A percentile compares a stretch with the other conserved stretches of the same genome.
These are phyloP conservation scores for Fusarium palustre DNA, from an alignment of 2,329 filamentous ascomycete species.

Conservation along the genomic window DNA sequence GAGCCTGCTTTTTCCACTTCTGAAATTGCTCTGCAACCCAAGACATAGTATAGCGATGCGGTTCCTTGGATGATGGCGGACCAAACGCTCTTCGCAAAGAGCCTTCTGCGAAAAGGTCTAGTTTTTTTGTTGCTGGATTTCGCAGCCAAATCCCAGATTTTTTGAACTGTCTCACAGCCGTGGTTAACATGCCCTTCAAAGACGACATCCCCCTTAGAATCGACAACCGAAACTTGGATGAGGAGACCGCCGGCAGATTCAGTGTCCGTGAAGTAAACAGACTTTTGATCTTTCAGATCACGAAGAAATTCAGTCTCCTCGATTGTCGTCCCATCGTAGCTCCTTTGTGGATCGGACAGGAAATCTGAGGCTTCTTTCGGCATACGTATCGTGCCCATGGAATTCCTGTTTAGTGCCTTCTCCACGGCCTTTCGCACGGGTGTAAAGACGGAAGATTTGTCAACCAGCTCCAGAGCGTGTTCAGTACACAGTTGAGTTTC, in stretches of 20 bases:
- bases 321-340: background rate
- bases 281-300: background rate
- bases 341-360: background rate
- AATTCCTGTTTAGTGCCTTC: background rate
- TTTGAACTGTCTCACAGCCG: background rate
- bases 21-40: background rate
- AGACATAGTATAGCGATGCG: background rate
- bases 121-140: background rate
- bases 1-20: background rate
- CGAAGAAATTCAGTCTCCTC: background rate
- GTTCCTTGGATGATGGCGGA: background rate
- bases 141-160: background rate
- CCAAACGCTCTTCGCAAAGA: background rate
- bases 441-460: background rate
- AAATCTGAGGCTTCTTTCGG: background rate
- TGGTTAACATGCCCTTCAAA: background rate
- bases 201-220: background rate
- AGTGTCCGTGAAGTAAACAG: background rate
- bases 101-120: background rate
- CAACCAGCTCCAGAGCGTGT: background rate
- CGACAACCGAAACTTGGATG: background rate
- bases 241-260: background rate
- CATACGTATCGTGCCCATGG: background rate
- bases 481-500: background rate
- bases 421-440: background rate